Base-by-base conservation (phyloP, 1,284 basidiomycete species). In the Puccinia horiana region DNA sequence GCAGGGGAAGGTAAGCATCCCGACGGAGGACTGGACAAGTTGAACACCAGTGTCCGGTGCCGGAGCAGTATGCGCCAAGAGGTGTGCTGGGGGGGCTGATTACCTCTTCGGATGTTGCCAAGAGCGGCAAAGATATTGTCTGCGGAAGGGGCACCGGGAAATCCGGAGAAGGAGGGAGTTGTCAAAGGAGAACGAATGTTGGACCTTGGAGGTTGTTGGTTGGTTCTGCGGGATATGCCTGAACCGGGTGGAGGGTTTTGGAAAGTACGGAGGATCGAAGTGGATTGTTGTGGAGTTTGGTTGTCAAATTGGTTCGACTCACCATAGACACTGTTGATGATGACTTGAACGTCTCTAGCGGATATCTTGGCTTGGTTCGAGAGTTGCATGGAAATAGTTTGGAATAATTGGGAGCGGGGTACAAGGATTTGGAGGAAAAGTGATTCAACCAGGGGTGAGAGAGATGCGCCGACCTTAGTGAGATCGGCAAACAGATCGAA, bases 1-100 rank as follows among this genome's bases (percentile, higher is more conserved):
- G 67, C 11, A n/a, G 20, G 12, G n/a, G n/a, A n/a, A 69, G 67
- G 40, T 44, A 40, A 35, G 67, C 67, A 47, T 69, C 67, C 44
- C 26, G 11, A 12, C 44, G 26, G 23, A 74, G 44, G 9, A 54
- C 47, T 2, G 29, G 72, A 32, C 47, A 74, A 23, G 23, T n/a
- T 5, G 26, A 74, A 12, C 32, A n/a, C 47, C 72, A 74, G 26
- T 74, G 72, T 12, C 26, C 42, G 16, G n/a, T 6, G 40, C 63
- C 3, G 14, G 12, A 20, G 16, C 16, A 52, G 49, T 52, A 52
- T 23, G 23, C 37, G 37, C 67, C 44, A 47, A 18, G 20, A n/a
- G 12, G 12, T 14, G 52, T 5, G 52, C 4, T 4, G 16, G 52
- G 18, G n/a, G 23, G n/a, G 54, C 2, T 44, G 44, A 16, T 44